Base-by-base conservation (phyloP, 208 protist genomes). In the Trypanosoma rangeli region DNA sequence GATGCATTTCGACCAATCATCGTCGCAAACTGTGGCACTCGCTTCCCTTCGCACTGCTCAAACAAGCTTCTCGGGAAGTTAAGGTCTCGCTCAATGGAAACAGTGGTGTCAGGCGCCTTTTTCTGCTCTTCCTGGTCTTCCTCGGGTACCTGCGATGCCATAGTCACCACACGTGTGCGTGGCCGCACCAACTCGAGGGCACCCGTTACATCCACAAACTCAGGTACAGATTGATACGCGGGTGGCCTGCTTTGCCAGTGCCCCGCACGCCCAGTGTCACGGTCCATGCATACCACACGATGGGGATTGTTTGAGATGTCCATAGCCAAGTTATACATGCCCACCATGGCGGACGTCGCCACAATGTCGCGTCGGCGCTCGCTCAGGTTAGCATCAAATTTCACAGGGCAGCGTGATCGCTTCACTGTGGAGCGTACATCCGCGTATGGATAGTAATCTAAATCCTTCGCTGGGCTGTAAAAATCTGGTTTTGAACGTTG, bases 371-470 rank as follows among this genome's bases (percentile, higher is more conserved):
- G 80, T 22, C 84, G 84, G 31, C 84, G 82, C 26, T 75, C 70
- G 13, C 69, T 76, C n/a, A 58, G 62, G 16, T 63, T 68, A 28
- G 65, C 66, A 67, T 79, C 78, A 61, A 90, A 80, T 39, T 73
- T 73, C 24, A 87, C 82, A 8, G 73, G 50, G 58, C 71, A 86
- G 12, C 69, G 67, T 29, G 74, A 53, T 0, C 84, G 84, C 66
- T 76, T 72, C n/a, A 80, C 61, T 5, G 84, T 87, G 9, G 87
- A 93, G 37, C 87, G 87, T 1, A 85, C 77, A 67, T 93, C 87
- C 1, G 87, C 78, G 57, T 90, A 93, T 8, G 87, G 87, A 78
- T 82, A 90, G 71, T 93, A 93, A 26, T 71, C 76, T 42, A 86
- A 60, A 69, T 93, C 87, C 18, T 82, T 82, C 24, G 87, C 87